Evolutionary conservation across 805 yeast species (phyloP), one percentile per base, ranked within the genome.

Genomic region (Schwanniomyces occidentalis): DNA sequence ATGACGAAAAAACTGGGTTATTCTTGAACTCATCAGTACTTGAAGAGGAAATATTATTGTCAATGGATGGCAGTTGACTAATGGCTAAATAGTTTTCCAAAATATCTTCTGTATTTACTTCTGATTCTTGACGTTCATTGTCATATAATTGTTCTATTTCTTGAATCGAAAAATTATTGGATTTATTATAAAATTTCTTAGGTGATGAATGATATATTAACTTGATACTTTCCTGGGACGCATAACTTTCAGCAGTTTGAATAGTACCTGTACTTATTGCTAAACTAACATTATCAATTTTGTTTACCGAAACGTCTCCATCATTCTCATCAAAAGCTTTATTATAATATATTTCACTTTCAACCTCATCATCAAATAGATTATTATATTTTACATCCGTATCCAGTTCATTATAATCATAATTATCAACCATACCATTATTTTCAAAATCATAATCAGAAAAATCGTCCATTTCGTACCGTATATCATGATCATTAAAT

Each of bases 371-470:
- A 18, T 39, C 46, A 32, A 49, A 43, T 10, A 46, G 14, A 10
- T 34, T 30, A 27, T 44, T 44, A 29, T 47, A 49, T 23, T 41
- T 44, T 3, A 39, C 41, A 19, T 46, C 38, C 5, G 10, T 34
- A 16, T 32, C 32, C 9, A 14, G 26, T 8, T 21, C 38, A 6
- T 44, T 35, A 13, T 33, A 31, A 18, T 42, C 40, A 27, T 28
- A 37, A 19, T 41, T 47, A 22, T 62, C 65, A 12, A 53, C 65
- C 32, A 62, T 36, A 2, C 73, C 73, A 37, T 68, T 67, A 42
- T 67, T 66, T 27, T 68, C 73, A 43, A 54, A 68, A 38, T 68
- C 73, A 32, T 68, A 68, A 39, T 63, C 71, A 5, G 65, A 57
- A 23, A 47, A 47, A 5, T 54, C 61, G 16, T 58, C 66, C 13